Evolutionary conservation across 1,284 basidiomycete species (phyloP).

Genomic region (Austroboletus niveus): DNA sequence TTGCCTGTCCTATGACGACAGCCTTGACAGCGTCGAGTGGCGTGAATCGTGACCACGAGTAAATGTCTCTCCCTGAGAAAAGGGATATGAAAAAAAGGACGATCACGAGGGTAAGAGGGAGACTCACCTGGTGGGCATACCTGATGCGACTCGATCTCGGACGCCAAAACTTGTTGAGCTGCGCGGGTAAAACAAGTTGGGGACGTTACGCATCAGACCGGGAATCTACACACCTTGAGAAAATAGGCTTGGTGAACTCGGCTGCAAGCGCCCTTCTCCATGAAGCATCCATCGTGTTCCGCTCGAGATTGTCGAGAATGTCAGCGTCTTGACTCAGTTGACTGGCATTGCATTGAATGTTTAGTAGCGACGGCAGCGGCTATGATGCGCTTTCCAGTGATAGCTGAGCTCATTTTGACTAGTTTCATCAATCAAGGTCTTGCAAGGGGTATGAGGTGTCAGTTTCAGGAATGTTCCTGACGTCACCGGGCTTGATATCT

Average conservation of each 20-base stretch:
- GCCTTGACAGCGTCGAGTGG: slow-evolving; percentile 57
- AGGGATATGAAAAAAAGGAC: no score
- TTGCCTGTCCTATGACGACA: slow-evolving; percentile 59
- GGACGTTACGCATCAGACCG: no score
- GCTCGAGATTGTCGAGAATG: slow-evolving; percentile 37
- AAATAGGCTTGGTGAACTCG: slow-evolving; percentile 55
- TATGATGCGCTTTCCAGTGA: no score
- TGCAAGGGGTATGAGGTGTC: no score
- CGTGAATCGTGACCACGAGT: slow-evolving; percentile 63
- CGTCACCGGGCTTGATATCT: no score
- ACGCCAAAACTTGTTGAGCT: slow-evolving; percentile 52
- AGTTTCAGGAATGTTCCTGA: no score
- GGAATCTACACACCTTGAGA: slow-evolving; percentile 33
- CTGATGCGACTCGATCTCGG: slow-evolving; percentile 41
- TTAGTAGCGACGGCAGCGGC: no score
- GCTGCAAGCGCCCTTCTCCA: slow-evolving; percentile 44
- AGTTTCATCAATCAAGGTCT: no score
- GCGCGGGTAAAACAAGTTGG: neutral
- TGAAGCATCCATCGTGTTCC: slow-evolving; percentile 48
- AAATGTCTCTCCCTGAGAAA: slow-evolving; percentile 50
- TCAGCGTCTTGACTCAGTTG: slow-evolving; percentile 2
- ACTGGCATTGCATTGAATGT: no score
- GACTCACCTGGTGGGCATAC: slow-evolving; percentile 47
- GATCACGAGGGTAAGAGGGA: no score
- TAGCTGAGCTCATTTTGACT: no score